These are phyloP conservation scores for Coniferiporia sulphurascens DNA, from an alignment of 1,284 basidiomycete species.

Conservation along the genomic window DNA sequence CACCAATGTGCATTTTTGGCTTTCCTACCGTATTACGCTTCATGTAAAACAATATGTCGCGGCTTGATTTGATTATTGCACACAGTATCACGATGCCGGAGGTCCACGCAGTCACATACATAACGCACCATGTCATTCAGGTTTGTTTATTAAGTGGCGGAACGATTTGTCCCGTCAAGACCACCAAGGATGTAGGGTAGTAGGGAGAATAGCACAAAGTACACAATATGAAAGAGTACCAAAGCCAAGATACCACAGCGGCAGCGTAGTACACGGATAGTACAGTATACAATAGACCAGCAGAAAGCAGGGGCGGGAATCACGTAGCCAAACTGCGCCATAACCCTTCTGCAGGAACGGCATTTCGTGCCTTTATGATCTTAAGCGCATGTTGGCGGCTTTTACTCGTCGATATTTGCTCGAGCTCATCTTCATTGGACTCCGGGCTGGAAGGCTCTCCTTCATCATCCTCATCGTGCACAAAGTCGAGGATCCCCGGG, in stretches of 20 bases:
- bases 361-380: slow-evolving; percentile 59
- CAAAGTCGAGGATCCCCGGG: slow-evolving; percentile 63
- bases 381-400: slow-evolving; percentile 55
- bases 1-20: neutral
- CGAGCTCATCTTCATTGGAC: slow-evolving; percentile 30
- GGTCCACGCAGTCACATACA: too few species aligned
- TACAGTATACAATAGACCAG: neutral
- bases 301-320: neutral
- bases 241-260: neutral
- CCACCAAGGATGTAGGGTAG: too few species aligned
- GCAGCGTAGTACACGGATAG: neutral
- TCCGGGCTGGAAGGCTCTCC: slow-evolving; percentile 25
- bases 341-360: slow-evolving; percentile 63
- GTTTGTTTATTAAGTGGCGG: too few species aligned
- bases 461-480: slow-evolving; percentile 37
- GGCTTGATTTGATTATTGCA: too few species aligned
- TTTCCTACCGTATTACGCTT: neutral
- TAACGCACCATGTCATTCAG: too few species aligned
- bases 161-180: too few species aligned
- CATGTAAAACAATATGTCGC: too few species aligned
- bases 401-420: slow-evolving; percentile 30
- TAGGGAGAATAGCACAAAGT: too few species aligned
- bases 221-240: too few species aligned
- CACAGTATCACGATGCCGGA: too few species aligned
- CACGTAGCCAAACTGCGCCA: slow-evolving; percentile 52